Conservation (phyloP, 2,329 filamentous ascomycete genomes). For the Epichloe festucae region DNA sequence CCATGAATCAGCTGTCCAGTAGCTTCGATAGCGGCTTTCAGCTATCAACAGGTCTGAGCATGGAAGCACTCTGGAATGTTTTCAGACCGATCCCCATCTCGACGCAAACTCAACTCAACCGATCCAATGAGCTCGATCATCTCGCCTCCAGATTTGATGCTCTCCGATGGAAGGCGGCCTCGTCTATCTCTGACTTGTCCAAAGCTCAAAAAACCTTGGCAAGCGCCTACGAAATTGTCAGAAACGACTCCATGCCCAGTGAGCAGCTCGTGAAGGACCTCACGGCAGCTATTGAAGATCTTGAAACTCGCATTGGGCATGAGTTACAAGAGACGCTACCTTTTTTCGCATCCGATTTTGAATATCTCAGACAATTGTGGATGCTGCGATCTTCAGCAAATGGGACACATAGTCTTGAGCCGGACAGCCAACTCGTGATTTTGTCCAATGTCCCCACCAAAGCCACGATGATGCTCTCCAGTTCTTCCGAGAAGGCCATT, state of each 20-base stretch:
- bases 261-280: conserved; percentile 37
- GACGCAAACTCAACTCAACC: conserved; percentile 30
- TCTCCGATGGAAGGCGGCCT: conserved; percentile 44
- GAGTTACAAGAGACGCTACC: conserved; percentile 30
- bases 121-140: conserved; percentile 37
- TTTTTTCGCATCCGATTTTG: conserved; percentile 43
- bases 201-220: conserved; percentile 41
- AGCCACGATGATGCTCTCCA: conserved; percentile 20
- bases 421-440: conserved; percentile 29
- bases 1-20: conserved; percentile 31
- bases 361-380: conserved; percentile 39
- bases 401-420: background rate
- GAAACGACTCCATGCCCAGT: conserved; percentile 26
- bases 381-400: conserved; percentile 23
- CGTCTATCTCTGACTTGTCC: conserved; percentile 36
- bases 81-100: conserved; percentile 52
- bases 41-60: conserved; percentile 61
- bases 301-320: conserved; percentile 33
- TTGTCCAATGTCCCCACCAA: conserved; percentile 30
- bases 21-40: conserved; percentile 59
- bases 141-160: conserved; percentile 48
- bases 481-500: conserved; percentile 22
- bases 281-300: conserved; percentile 34
- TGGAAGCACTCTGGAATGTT: conserved; percentile 65
- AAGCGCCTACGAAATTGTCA: conserved; percentile 42